Evolutionary conservation across 768 basidiomycete genomes (phyloP), one percentile per base, ranked within the genome.

Genomic region (Leccinum longicurvipes): DNA sequence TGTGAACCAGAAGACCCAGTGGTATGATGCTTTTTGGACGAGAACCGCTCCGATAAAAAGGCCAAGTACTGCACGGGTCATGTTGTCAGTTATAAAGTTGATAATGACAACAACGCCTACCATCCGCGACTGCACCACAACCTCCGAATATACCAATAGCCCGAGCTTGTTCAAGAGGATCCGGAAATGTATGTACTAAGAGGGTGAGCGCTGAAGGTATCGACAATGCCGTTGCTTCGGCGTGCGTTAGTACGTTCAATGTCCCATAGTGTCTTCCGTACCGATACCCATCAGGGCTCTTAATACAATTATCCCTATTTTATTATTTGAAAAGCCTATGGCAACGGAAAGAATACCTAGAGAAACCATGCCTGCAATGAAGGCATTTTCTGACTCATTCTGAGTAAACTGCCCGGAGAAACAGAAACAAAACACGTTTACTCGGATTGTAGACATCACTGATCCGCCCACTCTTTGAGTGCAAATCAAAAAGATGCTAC

Each of bases 231-330:
- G 78, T 81, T 12, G 73, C 78, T 73, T 70, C 14, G n/a, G 51
- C 1, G 19, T 17, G 8, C 21, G n/a, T 68, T 4, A 62, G 41
- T 19, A 47, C 15, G 53, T 23, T 15, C 28, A 3, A 49, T 7
- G n/a, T 10, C 19, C 0, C n/a, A 7, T 32, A 5, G 3, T 1
- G 6, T 28, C 19, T 39, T 36, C n/a, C 67, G 52, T 45, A 76
- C 80, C 73, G 32, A 77, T 72, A 19, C 84, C 83, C 59, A 72
- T 77, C 9, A 85, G 48, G 3, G 79, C 82, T 60, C 84, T 74
- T 1, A 85, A 63, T 41, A 82, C 71, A 34, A 84, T 72, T 44
- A 85, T 68, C 0, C 69, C 72, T 50, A 82, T 75, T 60, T 80
- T 77, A 62, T 74, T 69, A 23, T 69, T 54, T 25, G 72, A 69